Conservation (phyloP, 2,329 filamentous ascomycete species). For the Ophiostoma himal-ulmi region DNA sequence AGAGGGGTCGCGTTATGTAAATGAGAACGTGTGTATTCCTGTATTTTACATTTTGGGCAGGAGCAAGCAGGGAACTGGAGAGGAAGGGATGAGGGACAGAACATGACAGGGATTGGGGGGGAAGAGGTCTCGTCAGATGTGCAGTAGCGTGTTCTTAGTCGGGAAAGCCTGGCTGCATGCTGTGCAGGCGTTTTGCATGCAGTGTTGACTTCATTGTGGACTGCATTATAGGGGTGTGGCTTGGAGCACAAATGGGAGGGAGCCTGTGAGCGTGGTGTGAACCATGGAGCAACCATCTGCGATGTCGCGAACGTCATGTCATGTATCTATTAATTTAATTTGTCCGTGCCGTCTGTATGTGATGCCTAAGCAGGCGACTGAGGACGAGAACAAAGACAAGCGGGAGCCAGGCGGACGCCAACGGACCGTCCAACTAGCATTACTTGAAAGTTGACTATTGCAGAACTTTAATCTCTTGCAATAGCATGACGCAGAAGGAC, state of each 20-base stretch:
- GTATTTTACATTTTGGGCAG: background rate
- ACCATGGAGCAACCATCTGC: background rate
- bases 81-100: background rate
- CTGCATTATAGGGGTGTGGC: background rate
- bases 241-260: background rate
- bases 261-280: conserved; percentile 4
- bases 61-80: conserved; percentile 2
- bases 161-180: conserved; percentile 9
- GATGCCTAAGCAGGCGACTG: background rate
- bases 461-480: background rate
- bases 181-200: background rate
- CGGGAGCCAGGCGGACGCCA: conserved; percentile 8
- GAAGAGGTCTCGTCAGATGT: background rate
- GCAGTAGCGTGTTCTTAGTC: conserved; percentile 8
- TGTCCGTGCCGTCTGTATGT: background rate
- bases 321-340: background rate
- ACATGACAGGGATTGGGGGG: conserved; percentile 8
- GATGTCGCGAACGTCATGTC: background rate
- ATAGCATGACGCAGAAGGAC: background rate
- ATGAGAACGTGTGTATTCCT: background rate
- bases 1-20: conserved; percentile 21
- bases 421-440: background rate
- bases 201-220: background rate
- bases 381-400: background rate
- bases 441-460: background rate